These are phyloP conservation scores for Solanum gandarillasii DNA, from an alignment of 257 asterid species.

Conservation along the genomic window DNA sequence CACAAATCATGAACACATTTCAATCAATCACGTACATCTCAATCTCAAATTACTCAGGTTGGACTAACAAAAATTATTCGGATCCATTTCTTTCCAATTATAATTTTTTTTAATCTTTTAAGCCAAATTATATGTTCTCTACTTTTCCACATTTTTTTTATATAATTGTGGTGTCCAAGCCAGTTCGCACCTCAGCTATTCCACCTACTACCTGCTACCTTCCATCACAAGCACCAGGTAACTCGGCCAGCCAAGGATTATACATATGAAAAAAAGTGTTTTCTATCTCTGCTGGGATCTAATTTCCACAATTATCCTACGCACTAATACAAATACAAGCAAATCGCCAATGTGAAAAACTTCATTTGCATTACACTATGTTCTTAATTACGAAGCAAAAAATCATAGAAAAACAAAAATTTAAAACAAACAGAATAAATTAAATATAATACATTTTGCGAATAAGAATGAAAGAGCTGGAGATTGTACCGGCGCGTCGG, in stretches of 20 bases:
- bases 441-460: neutral
- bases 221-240: neutral
- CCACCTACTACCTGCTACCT: neutral
- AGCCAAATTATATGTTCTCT: neutral
- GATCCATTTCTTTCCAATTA: neutral
- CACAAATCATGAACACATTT: neutral
- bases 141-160: neutral
- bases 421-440: neutral
- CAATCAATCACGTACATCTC: neutral
- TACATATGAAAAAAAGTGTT: neutral
- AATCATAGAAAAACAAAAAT: neutral
- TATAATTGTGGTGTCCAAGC: neutral
- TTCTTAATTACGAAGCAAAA: neutral
- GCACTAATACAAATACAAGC: neutral
- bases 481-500: neutral
- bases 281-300: neutral
- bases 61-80: neutral
- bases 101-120: neutral
- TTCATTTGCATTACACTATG: neutral
- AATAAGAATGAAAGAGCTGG: neutral
- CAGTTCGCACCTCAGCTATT: neutral
- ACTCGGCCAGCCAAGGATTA: neutral
- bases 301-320: neutral
- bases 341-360: neutral
- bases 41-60: neutral